These are phyloP conservation scores for Sedum album DNA, from an alignment of 164 flowering plant genomes.

Conservation along the genomic window DNA sequence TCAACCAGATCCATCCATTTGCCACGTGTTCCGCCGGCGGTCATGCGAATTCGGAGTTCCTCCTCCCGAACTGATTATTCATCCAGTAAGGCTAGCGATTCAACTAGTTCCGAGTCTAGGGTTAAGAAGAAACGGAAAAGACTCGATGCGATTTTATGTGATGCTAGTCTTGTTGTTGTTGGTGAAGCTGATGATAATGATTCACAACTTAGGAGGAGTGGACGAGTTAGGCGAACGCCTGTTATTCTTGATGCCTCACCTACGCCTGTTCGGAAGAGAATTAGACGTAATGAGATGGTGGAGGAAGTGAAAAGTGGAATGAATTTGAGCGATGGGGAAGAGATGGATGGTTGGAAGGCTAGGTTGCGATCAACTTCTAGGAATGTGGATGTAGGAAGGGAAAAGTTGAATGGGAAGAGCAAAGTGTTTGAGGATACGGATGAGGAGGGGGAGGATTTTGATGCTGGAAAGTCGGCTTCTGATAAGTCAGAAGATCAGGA, in stretches of 20 bases:
- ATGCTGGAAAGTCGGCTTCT: not conserved
- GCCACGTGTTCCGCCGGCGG: not conserved
- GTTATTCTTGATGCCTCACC: conserved; percentile 63
- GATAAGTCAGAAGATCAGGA: conserved; percentile 12
- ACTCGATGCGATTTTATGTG: conserved; percentile 53
- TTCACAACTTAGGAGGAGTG: conserved; percentile 57
- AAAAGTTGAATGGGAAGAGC: conserved; percentile 34
- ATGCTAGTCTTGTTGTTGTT: too few relatives aligned
- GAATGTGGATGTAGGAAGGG: conserved; percentile 14
- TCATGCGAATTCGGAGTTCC: conserved; percentile 13
- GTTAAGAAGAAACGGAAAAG: conserved; percentile 64
- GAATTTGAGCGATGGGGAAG: conserved; percentile 26
- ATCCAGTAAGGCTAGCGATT: conserved; percentile 20
- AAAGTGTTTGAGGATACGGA: conserved; percentile 40
- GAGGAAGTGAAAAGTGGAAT: conserved; percentile 15
- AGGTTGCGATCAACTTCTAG: conserved; percentile 61
- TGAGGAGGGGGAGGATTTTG: conserved; percentile 18
- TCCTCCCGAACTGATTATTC: conserved; percentile 17
- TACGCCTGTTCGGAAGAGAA: conserved; percentile 40
- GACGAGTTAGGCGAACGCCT: conserved; percentile 54
- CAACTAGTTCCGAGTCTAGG: conserved; percentile 23
- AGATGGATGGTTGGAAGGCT: conserved; percentile 36
- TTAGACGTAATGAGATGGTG: conserved; percentile 15
- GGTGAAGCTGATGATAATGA: conserved; percentile 9
- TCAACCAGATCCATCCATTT: not conserved